Base-by-base conservation (phyloP, 192 early-diverging fungal species). In the Rhizophagus sp. region DNA sequence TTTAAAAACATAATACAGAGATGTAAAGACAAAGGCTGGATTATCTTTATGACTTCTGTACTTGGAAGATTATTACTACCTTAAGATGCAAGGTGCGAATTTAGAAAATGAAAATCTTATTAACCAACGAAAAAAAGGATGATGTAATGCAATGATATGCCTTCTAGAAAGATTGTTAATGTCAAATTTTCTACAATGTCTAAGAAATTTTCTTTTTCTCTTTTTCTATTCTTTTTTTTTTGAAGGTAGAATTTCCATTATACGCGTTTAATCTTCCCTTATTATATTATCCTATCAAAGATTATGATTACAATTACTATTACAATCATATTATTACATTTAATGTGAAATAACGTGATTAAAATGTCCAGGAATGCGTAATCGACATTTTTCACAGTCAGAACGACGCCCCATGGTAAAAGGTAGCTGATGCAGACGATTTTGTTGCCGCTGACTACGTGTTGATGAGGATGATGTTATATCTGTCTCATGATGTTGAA, bases 301-400 rank as follows among this genome's bases (percentile, higher is more conserved):
- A 22, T 52, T 62, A 75, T 30, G 33, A 49, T 25, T 19, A 57
- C 73, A 24, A 57, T 50, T 19, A 75, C 17, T 30, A 34, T 24
- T 57, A 57, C 22, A n/a, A 33, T 25, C 6, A 12, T 63, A 75
- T n/a, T 62, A 52, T 75, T 19, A 61, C 73, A 73, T 30, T 76
- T 62, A 62, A n/a, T 76, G 75, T 15, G 64, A 19, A 27, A 66
- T 47, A 66, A 77, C 36, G 44, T 77, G 85, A 44, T 57, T 67
- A 75, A 81, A 86, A 76, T 86, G 85, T 44, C 83, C 85, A 10
- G 83, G 85, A 22, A 84, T 65, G 2, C 77, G 72, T n/a, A 76
- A 71, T 30, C 71, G 81, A 50, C 85, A 86, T 74, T 85, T 86
- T 74, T 86, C 85, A 77, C 85, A 86, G 74, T 86, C 85, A 15